Base-by-base conservation (phyloP, 2,329 filamentous ascomycete genomes). In the Knufia fluminis region DNA sequence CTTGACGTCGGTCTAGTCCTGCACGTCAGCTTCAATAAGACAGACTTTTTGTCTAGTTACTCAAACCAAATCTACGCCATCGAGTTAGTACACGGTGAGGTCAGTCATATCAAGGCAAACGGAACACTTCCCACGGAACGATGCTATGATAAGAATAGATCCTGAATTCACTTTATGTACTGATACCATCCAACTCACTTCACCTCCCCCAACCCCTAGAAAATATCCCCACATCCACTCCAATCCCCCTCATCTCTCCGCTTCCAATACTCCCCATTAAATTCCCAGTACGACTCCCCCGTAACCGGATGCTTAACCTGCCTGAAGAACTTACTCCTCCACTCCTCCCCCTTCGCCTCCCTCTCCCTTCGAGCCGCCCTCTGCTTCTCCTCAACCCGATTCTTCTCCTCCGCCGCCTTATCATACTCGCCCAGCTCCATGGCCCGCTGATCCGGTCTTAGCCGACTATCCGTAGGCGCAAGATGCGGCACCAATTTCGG, bases 361-460 rank as follows among this genome's bases (percentile, higher is more conserved):
- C 90, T 75, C 51, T 76, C 71, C 48, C 86, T 72, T 53, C 92
- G 73, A 51, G 83, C 82, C 8, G 83, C 81, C 52, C 92, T 77
- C 72, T 98, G 92, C 56, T 83, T 89, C 71, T 96, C 86, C 67
- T 98, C 92, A 0, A 98, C 79, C 1, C 92, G 77, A 62, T 91
- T 92, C 78, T 98, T 98, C 73, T 98, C 92, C 3, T 78, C 79
- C 0, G 91, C 92, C 1, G 92, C 92, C 52, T 92, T 76, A 61
- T 97, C 91, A 63, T 98, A 98, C 67, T 90, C 80, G n/a, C 91
- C 92, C 54, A 97, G 90, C 66, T 98, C 92, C 92, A 98, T 98
- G 1, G 92, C 92, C 9, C 92, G 78, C 71, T 98, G 92, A 66
- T 98, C 92, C 0, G 92, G 91, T 24, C 92, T 78, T 26, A 95